These are phyloP conservation scores for Erodium maritimum DNA, from an alignment of 345 rosid genomes.

Conservation along the genomic window DNA sequence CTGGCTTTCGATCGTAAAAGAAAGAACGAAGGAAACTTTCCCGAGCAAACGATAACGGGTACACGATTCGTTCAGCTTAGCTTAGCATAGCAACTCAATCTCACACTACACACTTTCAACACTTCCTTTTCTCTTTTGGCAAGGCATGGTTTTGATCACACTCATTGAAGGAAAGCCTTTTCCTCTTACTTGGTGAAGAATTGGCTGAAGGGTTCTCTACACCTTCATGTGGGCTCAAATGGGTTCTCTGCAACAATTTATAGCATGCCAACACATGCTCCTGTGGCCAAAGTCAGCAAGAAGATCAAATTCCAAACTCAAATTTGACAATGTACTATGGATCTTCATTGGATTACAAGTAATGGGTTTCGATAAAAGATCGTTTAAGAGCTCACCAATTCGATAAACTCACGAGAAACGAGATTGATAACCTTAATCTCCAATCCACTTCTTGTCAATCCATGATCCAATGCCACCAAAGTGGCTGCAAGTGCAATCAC, in stretches of 20 bases:
- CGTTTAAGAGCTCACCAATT: conserved; percentile 31
- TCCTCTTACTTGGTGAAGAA: conserved; percentile 23
- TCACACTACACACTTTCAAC: not conserved
- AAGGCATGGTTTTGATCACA: conserved; percentile 9
- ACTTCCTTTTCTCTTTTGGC: conserved; percentile 10
- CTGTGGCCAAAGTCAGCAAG: conserved; percentile 19
- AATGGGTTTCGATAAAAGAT: not conserved
- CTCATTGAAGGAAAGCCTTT: conserved; percentile 17
- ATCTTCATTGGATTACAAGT: not conserved
- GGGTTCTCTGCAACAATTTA: conserved; percentile 11
- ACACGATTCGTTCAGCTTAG: not conserved
- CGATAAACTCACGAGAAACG: conserved; percentile 25
- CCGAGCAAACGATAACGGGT: conserved; percentile 2
- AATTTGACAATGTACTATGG: not conserved
- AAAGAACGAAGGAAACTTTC: conserved; percentile 4
- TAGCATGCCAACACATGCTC: conserved; percentile 42
- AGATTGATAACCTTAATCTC: conserved; percentile 24
- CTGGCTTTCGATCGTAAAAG: conserved; percentile 2
- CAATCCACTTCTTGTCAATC: conserved; percentile 26
- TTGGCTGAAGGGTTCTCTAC: conserved; percentile 16
- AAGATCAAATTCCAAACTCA: not conserved
- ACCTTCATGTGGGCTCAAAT: conserved; percentile 7
- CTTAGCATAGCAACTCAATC: not conserved
- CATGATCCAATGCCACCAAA: conserved; percentile 25
- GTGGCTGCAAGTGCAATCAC: conserved; percentile 42